phyloP scores from a whole-genome alignment of 2,329 filamentous ascomycete species.

The Diplodia intermedia region DNA sequence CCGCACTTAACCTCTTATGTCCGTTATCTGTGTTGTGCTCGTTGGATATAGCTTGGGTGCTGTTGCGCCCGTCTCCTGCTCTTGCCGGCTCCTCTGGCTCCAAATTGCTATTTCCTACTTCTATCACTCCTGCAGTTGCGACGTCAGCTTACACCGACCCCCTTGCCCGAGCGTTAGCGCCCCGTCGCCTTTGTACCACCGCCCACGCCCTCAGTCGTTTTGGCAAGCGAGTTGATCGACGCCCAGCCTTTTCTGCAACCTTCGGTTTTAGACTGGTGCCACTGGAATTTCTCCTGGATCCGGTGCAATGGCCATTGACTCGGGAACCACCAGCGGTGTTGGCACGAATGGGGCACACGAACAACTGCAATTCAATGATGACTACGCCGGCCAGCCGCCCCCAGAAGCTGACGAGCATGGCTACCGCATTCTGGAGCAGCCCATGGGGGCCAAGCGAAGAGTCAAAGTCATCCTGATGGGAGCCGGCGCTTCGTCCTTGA shows the following conservation, averaged over 20 bases:
- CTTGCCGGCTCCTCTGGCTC: not conserved
- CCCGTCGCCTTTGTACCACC: conserved; percentile 1
- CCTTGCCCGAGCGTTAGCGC: conserved; percentile 1
- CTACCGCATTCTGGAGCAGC: conserved; percentile 53
- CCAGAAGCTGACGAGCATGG: conserved; percentile 50
- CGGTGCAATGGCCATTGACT: conserved; percentile 10
- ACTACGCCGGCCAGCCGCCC: conserved; percentile 34
- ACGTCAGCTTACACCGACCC: conserved; percentile 23
- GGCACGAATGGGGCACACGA: not conserved
- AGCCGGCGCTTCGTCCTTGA: conserved; percentile 56
- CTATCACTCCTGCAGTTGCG: not conserved
- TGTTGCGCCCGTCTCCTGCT: not conserved
- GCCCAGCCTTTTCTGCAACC: not conserved
- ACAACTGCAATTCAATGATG: not conserved
- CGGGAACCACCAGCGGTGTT: not conserved
- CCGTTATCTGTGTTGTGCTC: not conserved
- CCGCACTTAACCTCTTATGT: conserved; percentile 24
- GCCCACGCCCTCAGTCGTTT: not conserved
- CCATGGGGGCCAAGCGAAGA: conserved; percentile 52
- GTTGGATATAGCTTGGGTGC: not conserved
- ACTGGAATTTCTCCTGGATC: not conserved
- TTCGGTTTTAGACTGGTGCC: not conserved
- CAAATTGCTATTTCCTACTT: not conserved
- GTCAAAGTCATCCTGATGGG: conserved; percentile 58
- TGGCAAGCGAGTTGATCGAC: conserved; percentile 2